Conservation (phyloP, 2,329 filamentous ascomycete species). For the Monosporascus cannonballus region DNA sequence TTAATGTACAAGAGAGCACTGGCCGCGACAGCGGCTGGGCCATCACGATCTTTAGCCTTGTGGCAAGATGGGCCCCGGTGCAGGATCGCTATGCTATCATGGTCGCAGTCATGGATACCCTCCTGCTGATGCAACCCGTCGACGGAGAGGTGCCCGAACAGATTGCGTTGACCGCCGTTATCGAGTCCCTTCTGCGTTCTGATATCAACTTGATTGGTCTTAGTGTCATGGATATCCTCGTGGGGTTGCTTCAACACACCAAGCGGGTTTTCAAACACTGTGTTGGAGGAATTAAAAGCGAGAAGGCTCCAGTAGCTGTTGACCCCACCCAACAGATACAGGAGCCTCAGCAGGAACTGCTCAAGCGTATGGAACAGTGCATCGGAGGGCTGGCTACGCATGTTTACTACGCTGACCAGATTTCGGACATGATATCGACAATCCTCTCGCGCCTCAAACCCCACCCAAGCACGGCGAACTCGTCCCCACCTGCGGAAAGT, state of each 20-base stretch:
- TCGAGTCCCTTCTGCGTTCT: slow-evolving; percentile 77
- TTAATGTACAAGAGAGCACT: slow-evolving; percentile 41
- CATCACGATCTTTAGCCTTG: slow-evolving; percentile 70
- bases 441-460: slow-evolving; percentile 76
- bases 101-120: slow-evolving; percentile 70
- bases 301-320: slow-evolving; percentile 20
- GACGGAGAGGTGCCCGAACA: slow-evolving; percentile 70
- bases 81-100: slow-evolving; percentile 92
- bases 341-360: slow-evolving; percentile 56
- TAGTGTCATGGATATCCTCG: slow-evolving; percentile 89
- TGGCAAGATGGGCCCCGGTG: slow-evolving; percentile 84
- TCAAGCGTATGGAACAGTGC: slow-evolving; percentile 69
- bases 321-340: slow-evolving; percentile 33
- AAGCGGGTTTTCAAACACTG: slow-evolving; percentile 67
- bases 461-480: slow-evolving; percentile 34
- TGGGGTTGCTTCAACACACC: slow-evolving; percentile 80
- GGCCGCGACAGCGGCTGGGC: slow-evolving; percentile 64
- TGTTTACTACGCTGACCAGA: slow-evolving; percentile 94
- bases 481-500: slow-evolving; percentile 43
- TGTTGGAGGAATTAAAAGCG: slow-evolving; percentile 26
- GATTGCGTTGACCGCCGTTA: slow-evolving; percentile 67
- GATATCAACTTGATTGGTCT: slow-evolving; percentile 91
- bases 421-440: slow-evolving; percentile 85
- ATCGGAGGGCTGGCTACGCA: slow-evolving; percentile 91
- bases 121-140: slow-evolving; percentile 61